Evolutionary conservation across 495 filamentous ascomycete genomes (phyloP).

Genomic region (Penicillium subrubescens): DNA sequence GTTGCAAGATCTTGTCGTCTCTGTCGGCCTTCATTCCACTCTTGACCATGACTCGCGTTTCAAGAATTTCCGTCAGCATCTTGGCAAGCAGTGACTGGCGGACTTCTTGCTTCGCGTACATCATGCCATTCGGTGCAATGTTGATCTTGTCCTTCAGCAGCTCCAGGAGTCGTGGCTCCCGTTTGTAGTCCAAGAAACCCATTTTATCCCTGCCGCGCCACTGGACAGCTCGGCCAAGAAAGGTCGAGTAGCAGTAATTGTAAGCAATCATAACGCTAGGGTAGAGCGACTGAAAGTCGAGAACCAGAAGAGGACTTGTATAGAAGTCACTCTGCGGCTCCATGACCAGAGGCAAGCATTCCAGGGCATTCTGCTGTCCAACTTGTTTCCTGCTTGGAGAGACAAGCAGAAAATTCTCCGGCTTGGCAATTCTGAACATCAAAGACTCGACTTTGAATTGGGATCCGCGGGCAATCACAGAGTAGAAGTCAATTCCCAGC

Average conservation of each 20-base stretch:
- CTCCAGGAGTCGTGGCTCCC: conserved; percentile 72
- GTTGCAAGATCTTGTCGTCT: conserved; percentile 83
- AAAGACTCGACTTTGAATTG: conserved; percentile 98
- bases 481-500: conserved; percentile 93
- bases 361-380: conserved; percentile 89
- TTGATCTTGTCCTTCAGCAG: conserved; percentile 87
- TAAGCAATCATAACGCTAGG: conserved; percentile 99
- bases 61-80: conserved; percentile 94
- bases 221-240: conserved; percentile 77
- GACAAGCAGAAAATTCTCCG: conserved; percentile 88
- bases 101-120: conserved; percentile 84
- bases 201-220: conserved; percentile 95
- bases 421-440: conserved; percentile 98
- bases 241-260: conserved; percentile 99
- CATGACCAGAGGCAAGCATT: conserved; percentile 96
- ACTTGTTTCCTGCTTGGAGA: conserved; percentile 92
- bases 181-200: conserved; percentile 84
- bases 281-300: conserved; percentile 96
- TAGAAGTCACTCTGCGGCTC: conserved; percentile 97
- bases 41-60: conserved; percentile 98
- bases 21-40: conserved; percentile 94
- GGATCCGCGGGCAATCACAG: conserved; percentile 88
- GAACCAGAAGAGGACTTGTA: conserved; percentile 80
- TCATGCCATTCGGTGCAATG: conserved; percentile 93
- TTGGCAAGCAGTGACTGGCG: conserved; percentile 91